Conservation (phyloP, 2,329 filamentous ascomycete species). For the Teratosphaeria zuluensis region DNA sequence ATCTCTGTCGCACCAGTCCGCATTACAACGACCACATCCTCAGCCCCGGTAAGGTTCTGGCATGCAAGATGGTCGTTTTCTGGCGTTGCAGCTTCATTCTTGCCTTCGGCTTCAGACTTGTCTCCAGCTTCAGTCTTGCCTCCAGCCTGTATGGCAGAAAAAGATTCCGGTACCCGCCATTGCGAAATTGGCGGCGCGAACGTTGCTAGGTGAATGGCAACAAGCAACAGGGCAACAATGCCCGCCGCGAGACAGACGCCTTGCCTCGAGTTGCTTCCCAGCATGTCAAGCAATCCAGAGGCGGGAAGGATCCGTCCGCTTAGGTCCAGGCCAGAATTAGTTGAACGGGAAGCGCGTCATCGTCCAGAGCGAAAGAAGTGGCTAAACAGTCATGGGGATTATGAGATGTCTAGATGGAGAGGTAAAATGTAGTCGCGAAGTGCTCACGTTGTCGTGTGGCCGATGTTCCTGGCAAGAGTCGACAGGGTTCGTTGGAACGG, state of each 20-base stretch:
- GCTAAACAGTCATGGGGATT: too few relatives aligned
- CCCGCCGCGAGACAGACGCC: background rate
- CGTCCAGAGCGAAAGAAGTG: too few relatives aligned
- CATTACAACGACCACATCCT: conserved; percentile 47
- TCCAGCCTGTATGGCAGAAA: background rate
- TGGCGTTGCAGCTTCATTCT: too few relatives aligned
- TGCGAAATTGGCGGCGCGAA: background rate
- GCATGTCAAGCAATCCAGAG: background rate
- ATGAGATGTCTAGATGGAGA: background rate
- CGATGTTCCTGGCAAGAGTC: background rate
- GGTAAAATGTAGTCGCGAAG: background rate
- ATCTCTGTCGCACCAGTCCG: conserved; percentile 51
- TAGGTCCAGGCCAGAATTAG: background rate
- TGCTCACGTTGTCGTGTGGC: background rate
- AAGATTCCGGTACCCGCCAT: background rate
- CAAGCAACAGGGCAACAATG: background rate
- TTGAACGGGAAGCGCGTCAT: background rate
- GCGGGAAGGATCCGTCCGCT: background rate
- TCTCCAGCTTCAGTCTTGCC: background rate
- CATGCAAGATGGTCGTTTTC: conserved; percentile 1
- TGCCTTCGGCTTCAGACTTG: too few relatives aligned
- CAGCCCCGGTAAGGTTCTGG: conserved; percentile 20
- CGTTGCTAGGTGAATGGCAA: background rate
- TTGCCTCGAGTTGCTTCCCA: background rate
- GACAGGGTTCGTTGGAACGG: too few relatives aligned